Evolutionary conservation across 164 flowering plant species (phyloP).

Genomic region (Dillenia suffruticosa): DNA sequence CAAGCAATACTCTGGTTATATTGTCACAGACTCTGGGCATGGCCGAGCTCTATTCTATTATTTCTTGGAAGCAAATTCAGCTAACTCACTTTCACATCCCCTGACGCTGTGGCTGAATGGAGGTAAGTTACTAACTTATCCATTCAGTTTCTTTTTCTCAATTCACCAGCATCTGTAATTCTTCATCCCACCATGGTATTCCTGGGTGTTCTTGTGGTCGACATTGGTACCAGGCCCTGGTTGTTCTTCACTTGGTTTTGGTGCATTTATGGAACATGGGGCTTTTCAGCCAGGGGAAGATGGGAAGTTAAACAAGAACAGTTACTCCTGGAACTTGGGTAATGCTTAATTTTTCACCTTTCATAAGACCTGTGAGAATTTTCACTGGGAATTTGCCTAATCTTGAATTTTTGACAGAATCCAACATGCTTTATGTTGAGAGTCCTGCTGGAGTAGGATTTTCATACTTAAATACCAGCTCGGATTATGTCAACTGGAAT

Average conservation of each 20-base stretch:
- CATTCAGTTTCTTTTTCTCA: not conserved
- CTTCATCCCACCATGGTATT: not conserved
- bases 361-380: not conserved
- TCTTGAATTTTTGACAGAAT: conserved; percentile 18
- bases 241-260: conserved; percentile 46
- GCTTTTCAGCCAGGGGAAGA: conserved; percentile 33
- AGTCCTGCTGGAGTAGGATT: conserved; percentile 50
- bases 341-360: not conserved
- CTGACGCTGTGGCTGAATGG: conserved; percentile 49
- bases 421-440: conserved; percentile 44
- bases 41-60: conserved; percentile 45
- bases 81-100: conserved; percentile 28
- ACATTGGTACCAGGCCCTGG: conserved; percentile 30
- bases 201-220: not conserved
- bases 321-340: conserved; percentile 44
- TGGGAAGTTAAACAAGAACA: conserved; percentile 26
- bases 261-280: conserved; percentile 52
- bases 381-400: not conserved
- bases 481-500: conserved; percentile 30
- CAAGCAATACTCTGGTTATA: conserved; percentile 35
- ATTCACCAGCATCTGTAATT: not conserved
- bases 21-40: conserved; percentile 26
- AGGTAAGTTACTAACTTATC: conserved; percentile 15
- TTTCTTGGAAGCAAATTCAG: conserved; percentile 35
- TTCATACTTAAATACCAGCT: conserved; percentile 44